A percentile compares a stretch with the other conserved stretches of the same genome.
Conservation (phyloP, 2,329 filamentous ascomycete genomes). For the Talaromyces sp. region DNA sequence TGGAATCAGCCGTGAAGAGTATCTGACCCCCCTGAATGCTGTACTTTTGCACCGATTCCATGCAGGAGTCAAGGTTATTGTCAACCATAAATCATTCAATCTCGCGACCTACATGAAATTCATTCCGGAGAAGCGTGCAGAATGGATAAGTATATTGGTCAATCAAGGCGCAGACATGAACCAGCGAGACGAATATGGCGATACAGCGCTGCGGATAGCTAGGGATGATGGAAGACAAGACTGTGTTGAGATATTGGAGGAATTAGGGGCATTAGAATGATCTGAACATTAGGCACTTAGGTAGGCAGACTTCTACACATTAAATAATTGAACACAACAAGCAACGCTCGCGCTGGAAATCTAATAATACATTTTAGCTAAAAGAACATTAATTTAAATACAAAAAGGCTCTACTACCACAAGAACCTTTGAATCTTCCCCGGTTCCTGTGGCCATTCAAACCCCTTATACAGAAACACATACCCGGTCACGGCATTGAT, state of each 20-base stretch:
- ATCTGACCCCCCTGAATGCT: not conserved
- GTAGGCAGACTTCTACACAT: too few relatives aligned
- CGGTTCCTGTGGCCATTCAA: conserved; percentile 55
- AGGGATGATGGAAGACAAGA: conserved; percentile 6
- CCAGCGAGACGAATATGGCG: not conserved
- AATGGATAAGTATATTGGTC: not conserved
- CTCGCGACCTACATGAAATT: conserved; percentile 7
- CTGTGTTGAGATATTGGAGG: conserved; percentile 4
- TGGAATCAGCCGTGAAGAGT: too few relatives aligned
- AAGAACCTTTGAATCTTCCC: conserved; percentile 56
- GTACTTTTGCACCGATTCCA: not conserved
- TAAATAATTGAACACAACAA: not conserved
- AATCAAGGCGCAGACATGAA: conserved; percentile 6
- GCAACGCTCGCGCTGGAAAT: not conserved
- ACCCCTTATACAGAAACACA: conserved; percentile 53
- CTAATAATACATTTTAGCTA: not conserved
- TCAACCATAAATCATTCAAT: conserved; percentile 4
- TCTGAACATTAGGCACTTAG: too few relatives aligned
- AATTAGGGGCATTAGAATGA: conserved; percentile 2
- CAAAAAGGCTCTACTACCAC: conserved; percentile 40
- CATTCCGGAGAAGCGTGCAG: not conserved
- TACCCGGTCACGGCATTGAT: conserved; percentile 52
- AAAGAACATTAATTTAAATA: not conserved
- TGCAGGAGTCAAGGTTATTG: not conserved
- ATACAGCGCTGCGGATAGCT: conserved; percentile 6